These are phyloP conservation scores for Coffea canephora DNA, from an alignment of 257 asterid genomes.

Conservation along the genomic window DNA sequence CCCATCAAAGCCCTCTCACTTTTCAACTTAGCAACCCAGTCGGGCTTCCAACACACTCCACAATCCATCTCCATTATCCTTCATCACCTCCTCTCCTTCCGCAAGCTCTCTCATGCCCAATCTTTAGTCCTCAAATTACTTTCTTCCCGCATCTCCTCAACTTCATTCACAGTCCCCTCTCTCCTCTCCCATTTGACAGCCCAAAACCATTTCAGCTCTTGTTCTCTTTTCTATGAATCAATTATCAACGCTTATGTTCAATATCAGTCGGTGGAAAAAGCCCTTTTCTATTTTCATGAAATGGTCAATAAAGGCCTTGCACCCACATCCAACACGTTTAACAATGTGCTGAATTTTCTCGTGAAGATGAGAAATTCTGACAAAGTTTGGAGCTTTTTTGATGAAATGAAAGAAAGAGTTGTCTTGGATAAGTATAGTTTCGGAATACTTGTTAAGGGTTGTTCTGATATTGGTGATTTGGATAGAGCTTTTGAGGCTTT, in stretches of 20 bases:
- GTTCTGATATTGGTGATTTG: slow-evolving; percentile 51
- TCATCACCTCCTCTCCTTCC: slow-evolving; percentile 47
- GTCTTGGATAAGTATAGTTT: slow-evolving; percentile 57
- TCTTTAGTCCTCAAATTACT: slow-evolving; percentile 46
- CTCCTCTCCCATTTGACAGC: slow-evolving; percentile 40
- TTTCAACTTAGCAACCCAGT: slow-evolving; percentile 41
- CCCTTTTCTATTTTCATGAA: slow-evolving; percentile 36
- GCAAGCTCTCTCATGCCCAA: slow-evolving; percentile 43
- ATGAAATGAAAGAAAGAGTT: slow-evolving; percentile 32
- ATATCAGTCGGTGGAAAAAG: slow-evolving; percentile 40
- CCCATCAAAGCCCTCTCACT: slow-evolving; percentile 54
- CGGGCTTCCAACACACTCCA: slow-evolving; percentile 47
- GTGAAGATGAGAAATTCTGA: slow-evolving; percentile 32
- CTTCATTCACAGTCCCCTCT: slow-evolving; percentile 47
- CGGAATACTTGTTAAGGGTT: slow-evolving; percentile 75
- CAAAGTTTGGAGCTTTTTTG: slow-evolving; percentile 45
- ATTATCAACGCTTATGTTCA: slow-evolving; percentile 49
- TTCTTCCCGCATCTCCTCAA: slow-evolving; percentile 49
- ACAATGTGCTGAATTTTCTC: slow-evolving; percentile 40
- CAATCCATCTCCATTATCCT: slow-evolving; percentile 48
- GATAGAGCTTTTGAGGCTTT: slow-evolving; percentile 48
- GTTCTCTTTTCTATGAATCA: slow-evolving; percentile 46
- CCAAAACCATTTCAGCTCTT: slow-evolving; percentile 16
- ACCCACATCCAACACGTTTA: slow-evolving; percentile 50
- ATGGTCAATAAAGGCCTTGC: slow-evolving; percentile 45